A percentile compares a stretch with the other conserved stretches of the same genome.
Evolutionary conservation across 148 eudicot species (phyloP).

Genomic region (Rheum nobile): DNA sequence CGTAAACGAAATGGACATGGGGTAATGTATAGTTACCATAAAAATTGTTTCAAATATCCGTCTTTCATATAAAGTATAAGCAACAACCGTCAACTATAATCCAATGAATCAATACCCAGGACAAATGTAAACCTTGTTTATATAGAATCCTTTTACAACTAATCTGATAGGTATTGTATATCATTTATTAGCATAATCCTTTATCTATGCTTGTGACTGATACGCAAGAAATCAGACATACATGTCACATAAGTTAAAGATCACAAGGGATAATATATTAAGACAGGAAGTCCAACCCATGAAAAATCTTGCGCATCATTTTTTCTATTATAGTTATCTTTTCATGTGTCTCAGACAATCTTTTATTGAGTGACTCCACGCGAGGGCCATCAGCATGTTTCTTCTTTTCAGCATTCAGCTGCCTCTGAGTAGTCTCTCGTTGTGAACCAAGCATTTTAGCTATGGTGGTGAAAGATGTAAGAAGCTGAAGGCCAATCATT

Average conservation of each 20-base stretch:
- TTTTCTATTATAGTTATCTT: constrained; percentile 71
- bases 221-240: not conserved
- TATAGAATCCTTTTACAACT: not conserved
- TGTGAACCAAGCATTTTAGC: constrained; percentile 82
- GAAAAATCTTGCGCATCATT: constrained; percentile 92
- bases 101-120: not conserved
- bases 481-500: constrained; percentile 86
- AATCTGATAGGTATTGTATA: not conserved
- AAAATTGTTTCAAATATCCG: not conserved
- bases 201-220: not conserved
- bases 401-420: constrained; percentile 83
- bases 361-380: constrained; percentile 79
- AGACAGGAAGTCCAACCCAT: constrained; percentile 41
- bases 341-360: constrained; percentile 67
- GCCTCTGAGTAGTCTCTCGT: constrained; percentile 94
- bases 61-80: not conserved
- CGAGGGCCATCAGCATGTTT: constrained; percentile 75
- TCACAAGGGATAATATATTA: not conserved
- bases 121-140: not conserved
- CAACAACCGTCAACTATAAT: not conserved
- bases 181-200: not conserved
- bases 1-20: no score
- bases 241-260: not conserved
- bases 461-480: constrained; percentile 68
- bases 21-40: not conserved